Conservation (phyloP, 495 filamentous ascomycete genomes). For the Hypoxylon crocopeplum region DNA sequence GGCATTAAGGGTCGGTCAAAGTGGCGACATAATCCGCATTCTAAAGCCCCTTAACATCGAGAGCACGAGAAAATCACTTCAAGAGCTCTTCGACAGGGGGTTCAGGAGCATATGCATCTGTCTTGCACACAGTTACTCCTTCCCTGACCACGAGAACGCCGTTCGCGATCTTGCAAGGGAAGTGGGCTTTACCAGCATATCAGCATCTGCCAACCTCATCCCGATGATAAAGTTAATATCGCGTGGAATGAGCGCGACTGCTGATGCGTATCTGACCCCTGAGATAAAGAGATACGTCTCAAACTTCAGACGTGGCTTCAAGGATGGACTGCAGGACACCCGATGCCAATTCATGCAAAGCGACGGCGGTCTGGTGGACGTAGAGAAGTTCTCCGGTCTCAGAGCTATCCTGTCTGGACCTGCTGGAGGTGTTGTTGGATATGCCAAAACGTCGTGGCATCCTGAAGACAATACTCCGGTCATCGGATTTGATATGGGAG, state of each 20-base stretch:
- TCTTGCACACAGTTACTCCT: conserved; percentile 44
- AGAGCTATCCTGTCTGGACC: conserved; percentile 67
- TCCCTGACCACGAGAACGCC: conserved; percentile 42
- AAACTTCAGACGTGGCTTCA: conserved; percentile 54
- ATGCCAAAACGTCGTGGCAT: conserved; percentile 44
- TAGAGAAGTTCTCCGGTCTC: conserved; percentile 63
- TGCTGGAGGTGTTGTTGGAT: conserved; percentile 59
- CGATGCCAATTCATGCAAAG: conserved; percentile 44
- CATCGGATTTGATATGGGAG: conserved; percentile 47
- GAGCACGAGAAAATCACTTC: conserved; percentile 18
- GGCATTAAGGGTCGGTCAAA: conserved; percentile 23
- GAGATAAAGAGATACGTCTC: conserved; percentile 40
- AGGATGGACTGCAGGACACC: conserved; percentile 51
- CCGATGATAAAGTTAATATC: conserved; percentile 46
- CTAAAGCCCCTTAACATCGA: conserved; percentile 31
- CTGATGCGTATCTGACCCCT: conserved; percentile 45
- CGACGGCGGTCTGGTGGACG: conserved; percentile 55
- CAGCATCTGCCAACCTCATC: conserved; percentile 32
- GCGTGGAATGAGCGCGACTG: conserved; percentile 40
- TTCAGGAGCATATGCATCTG: conserved; percentile 37
- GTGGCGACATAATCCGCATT: conserved; percentile 29
- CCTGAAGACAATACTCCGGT: conserved; percentile 33
- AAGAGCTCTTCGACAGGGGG: conserved; percentile 35
- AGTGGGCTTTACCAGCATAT: conserved; percentile 35
- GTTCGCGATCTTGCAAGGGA: conserved; percentile 57